Base-by-base conservation (phyloP, 352 stramenopile species). In the Phytophthora syringae region DNA sequence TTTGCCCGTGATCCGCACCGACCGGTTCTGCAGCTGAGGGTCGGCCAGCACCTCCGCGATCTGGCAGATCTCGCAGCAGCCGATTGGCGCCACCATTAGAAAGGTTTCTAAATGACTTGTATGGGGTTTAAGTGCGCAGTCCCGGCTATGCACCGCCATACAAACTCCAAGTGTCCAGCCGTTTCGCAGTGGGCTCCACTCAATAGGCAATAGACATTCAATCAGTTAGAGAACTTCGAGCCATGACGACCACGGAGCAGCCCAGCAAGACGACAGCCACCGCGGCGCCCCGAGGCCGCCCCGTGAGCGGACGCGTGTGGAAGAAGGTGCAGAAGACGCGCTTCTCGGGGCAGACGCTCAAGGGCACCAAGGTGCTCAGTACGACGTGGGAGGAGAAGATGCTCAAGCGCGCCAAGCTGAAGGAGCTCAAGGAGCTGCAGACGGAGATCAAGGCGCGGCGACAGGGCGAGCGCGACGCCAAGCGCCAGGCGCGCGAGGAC, bases 331-430 rank as follows among this genome's bases (percentile, higher is more conserved):
- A 95, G 76, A 92, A 83, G 62, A 79, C 72, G 61, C 83, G 86
- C 47, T 94, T 94, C 67, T 94, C 85, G 57, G 56, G 80, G 45
- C 79, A 84, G 62, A 77, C 74, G 39, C 86, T 85, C 57, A 94
- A 92, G 57, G 85, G 80, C 65, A 92, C 84, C 32, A 89, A 86
- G 53, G 79, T 84, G 62, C 70, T 97, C 62, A 95, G 86, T 76
- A 91, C 85, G 25, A 92, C 89, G 55, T 97, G 89, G 89, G 88
- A 97, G 30, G 71, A 90, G 69, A 97, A 97, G 73, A 61, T 92
- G 76, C 72, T 83, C 30, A 86, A 92, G 69, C 82, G 85, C 51
- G 66, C 81, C 48, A 89, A 90, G 75, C 67, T 81, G 16, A 88
- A 95, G 64, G 82, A 95, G 65, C 77, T 95, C 21, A 95, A 97